phyloP scores from a whole-genome alignment of 768 basidiomycete genomes.

The Pleurotus ostreatus region DNA sequence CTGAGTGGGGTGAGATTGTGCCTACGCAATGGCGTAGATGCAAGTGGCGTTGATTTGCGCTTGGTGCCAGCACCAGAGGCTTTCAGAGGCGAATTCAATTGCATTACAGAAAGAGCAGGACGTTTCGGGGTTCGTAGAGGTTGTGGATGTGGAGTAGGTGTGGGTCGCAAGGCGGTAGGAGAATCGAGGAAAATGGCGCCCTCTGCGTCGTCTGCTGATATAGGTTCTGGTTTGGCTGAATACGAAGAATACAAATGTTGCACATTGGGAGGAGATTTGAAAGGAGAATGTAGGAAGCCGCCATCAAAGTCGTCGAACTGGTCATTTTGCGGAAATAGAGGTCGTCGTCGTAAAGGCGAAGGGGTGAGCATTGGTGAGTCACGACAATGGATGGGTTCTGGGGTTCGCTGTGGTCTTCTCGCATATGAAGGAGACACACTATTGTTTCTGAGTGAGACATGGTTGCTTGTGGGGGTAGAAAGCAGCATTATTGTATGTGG shows the following conservation, averaged over 20 bases:
- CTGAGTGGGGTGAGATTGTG: slow-evolving; percentile 46
- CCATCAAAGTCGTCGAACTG: slow-evolving; percentile 39
- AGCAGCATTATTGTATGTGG: slow-evolving; percentile 36
- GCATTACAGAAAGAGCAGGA: slow-evolving; percentile 35
- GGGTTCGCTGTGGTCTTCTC: slow-evolving; percentile 25
- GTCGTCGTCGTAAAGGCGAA: slow-evolving; percentile 51
- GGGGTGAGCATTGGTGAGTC: slow-evolving; percentile 63
- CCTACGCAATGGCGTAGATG: slow-evolving; percentile 51
- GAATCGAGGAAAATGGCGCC: slow-evolving; percentile 56
- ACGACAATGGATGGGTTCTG: slow-evolving; percentile 29
- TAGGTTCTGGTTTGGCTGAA: slow-evolving; percentile 39
- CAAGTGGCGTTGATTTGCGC: slow-evolving; percentile 54
- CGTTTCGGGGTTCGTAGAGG: slow-evolving; percentile 64
- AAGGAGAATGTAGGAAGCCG: slow-evolving; percentile 51
- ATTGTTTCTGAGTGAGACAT: slow-evolving; percentile 23
- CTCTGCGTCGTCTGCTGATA: slow-evolving; percentile 50
- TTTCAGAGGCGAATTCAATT: slow-evolving; percentile 23
- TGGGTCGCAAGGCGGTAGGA: slow-evolving; percentile 29
- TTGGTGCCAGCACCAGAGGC: slow-evolving; percentile 50
- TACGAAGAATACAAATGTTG: slow-evolving; percentile 24
- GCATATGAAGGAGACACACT: slow-evolving; percentile 33
- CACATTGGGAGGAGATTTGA: slow-evolving; percentile 41
- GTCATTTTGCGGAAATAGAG: slow-evolving; percentile 30
- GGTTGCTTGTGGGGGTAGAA: slow-evolving; percentile 38
- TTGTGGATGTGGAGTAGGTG: slow-evolving; percentile 36